Percentiles rank a stretch among this genome's conserved stretches.
These are phyloP conservation scores for Penicillium fimorum DNA, from an alignment of 495 filamentous ascomycete species.

Conservation along the genomic window DNA sequence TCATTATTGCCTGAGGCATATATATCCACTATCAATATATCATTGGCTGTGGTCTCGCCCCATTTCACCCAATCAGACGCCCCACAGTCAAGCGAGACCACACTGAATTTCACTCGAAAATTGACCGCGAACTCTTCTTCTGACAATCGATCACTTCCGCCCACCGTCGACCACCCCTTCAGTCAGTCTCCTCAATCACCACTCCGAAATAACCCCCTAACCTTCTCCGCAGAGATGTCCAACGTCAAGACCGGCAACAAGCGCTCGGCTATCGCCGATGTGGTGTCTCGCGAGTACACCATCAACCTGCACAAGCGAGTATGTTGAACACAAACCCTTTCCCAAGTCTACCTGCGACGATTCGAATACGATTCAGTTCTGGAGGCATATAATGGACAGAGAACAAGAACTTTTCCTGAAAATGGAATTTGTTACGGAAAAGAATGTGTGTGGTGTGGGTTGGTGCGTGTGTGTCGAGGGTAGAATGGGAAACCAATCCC, in stretches of 20 bases:
- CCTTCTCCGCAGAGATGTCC: slow-evolving; percentile 64
- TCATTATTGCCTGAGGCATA: background rate
- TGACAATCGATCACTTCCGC: slow-evolving; percentile 44
- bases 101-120: slow-evolving; percentile 44
- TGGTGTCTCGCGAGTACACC: slow-evolving; percentile 99
- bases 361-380: slow-evolving; percentile 23
- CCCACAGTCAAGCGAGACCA: slow-evolving; percentile 44
- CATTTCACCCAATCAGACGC: slow-evolving; percentile 27
- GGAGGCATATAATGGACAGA: slow-evolving; percentile 33
- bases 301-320: slow-evolving; percentile 99
- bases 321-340: slow-evolving; percentile 52
- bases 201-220: slow-evolving; percentile 14
- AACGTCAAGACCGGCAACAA: slow-evolving; percentile 65
- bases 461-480: slow-evolving; percentile 13
- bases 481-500: slow-evolving; percentile 3
- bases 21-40: background rate
- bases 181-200: slow-evolving; percentile 32
- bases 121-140: slow-evolving; percentile 29
- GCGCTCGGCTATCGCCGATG: slow-evolving; percentile 95
- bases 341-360: slow-evolving; percentile 24
- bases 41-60: background rate
- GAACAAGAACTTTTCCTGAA: slow-evolving; percentile 28
- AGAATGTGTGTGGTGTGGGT: slow-evolving; percentile 18
- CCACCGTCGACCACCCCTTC: slow-evolving; percentile 46
- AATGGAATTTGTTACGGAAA: slow-evolving; percentile 23